These are phyloP conservation scores for Gilbertella persicaria DNA, from an alignment of 371 early-diverging fungal genomes.

Conservation along the genomic window DNA sequence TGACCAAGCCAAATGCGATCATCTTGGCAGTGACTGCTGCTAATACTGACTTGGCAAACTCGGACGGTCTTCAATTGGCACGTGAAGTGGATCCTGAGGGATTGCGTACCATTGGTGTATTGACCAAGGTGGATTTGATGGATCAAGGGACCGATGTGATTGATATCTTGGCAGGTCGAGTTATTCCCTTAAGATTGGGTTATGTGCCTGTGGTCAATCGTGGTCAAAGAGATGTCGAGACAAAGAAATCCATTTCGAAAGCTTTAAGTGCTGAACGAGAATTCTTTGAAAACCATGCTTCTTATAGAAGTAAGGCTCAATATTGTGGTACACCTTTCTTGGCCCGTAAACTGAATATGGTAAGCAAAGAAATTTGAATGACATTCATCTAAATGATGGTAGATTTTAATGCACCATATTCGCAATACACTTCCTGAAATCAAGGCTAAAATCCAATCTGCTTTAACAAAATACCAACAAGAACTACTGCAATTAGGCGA, in stretches of 20 bases:
- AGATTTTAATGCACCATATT: conserved; percentile 98
- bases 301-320: conserved; percentile 94
- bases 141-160: conserved; percentile 99
- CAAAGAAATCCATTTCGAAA: conserved; percentile 82
- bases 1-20: conserved; percentile 94
- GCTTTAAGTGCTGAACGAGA: conserved; percentile 89
- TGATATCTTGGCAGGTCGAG: conserved; percentile 96
- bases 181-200: conserved; percentile 93
- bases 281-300: conserved; percentile 93
- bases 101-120: conserved; percentile 96
- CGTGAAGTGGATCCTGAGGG: conserved; percentile 98
- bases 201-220: conserved; percentile 97
- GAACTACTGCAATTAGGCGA: conserved; percentile 92
- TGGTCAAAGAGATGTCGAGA: conserved; percentile 95
- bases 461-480: conserved; percentile 78
- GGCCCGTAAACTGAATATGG: conserved; percentile 94
- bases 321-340: conserved; percentile 99
- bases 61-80: conserved; percentile 97
- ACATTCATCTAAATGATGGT: neutral
- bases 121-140: conserved; percentile 99
- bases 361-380: conserved; percentile 30
- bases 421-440: conserved; percentile 95
- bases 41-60: conserved; percentile 98
- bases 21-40: conserved; percentile 98
- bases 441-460: conserved; percentile 90